A percentile compares a stretch with the other conserved stretches of the same genome.
Evolutionary conservation across 2,329 filamentous ascomycete genomes (phyloP).

Genomic region (Neospermospora avenae): DNA sequence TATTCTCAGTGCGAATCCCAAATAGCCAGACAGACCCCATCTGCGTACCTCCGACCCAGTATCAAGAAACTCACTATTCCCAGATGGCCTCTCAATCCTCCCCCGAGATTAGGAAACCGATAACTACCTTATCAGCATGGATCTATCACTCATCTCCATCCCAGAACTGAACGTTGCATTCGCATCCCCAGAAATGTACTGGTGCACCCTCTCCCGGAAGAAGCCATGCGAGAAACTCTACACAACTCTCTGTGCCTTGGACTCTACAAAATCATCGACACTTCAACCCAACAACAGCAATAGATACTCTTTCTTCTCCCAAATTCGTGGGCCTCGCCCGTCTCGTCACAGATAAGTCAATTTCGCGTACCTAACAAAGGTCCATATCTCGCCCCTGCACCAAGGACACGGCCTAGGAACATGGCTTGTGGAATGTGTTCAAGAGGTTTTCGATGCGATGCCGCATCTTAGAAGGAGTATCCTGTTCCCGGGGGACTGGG

Average conservation of each 20-base stretch:
- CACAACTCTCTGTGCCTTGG: conserved; percentile 57
- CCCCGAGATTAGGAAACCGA: background rate
- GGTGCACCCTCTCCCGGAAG: conserved; percentile 49
- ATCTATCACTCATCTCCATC: background rate
- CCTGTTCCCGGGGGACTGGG: conserved; percentile 44
- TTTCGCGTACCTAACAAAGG: conserved; percentile 66
- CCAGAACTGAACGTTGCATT: no score
- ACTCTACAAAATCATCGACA: conserved; percentile 41
- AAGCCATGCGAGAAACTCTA: conserved; percentile 48
- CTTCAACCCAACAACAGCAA: no score
- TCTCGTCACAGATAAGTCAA: conserved; percentile 66
- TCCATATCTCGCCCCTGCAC: conserved; percentile 58
- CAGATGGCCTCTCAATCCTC: background rate
- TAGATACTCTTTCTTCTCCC: no score
- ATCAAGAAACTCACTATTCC: background rate
- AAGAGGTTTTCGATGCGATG: conserved; percentile 54
- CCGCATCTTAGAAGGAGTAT: conserved; percentile 57
- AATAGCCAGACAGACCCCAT: no score
- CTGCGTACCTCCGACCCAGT: no score
- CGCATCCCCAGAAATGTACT: no score
- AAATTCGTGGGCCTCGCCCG: conserved; percentile 54
- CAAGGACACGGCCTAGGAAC: conserved; percentile 59
- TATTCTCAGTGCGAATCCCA: no score
- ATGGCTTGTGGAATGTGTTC: conserved; percentile 60
- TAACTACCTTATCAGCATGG: background rate